A percentile compares a stretch with the other conserved stretches of the same genome.
Evolutionary conservation across 345 rosid genomes (phyloP).

Genomic region (Clarkia xantiana): DNA sequence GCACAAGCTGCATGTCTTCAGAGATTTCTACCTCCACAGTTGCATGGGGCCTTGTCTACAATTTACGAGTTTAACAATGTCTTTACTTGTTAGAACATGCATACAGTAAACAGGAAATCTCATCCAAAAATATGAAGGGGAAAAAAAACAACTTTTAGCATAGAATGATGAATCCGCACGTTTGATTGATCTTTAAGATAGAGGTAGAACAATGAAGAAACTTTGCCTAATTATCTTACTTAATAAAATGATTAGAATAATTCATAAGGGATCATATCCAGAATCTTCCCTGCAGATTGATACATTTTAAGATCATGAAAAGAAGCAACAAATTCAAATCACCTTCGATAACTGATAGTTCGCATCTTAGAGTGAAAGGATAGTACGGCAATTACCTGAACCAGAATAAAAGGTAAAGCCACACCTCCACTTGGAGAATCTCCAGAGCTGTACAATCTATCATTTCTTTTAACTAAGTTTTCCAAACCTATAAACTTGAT

Average conservation of each 20-base stretch:
- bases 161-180: too few relatives aligned
- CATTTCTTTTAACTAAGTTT: constrained; percentile 71
- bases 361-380: background rate
- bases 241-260: too few relatives aligned
- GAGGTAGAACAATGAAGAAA: too few relatives aligned
- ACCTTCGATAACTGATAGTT: background rate
- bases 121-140: background rate
- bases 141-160: too few relatives aligned
- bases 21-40: constrained; percentile 99
- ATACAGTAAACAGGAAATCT: background rate
- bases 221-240: too few relatives aligned
- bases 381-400: constrained; percentile 51
- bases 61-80: constrained; percentile 11
- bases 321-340: too few relatives aligned
- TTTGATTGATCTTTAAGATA: too few relatives aligned
- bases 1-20: constrained; percentile 99
- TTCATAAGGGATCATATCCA: too few relatives aligned
- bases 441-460: constrained; percentile 66
- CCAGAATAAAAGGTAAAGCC: constrained; percentile 93
- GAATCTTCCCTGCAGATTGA: too few relatives aligned
- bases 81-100: constrained; percentile 3
- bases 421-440: constrained; percentile 79
- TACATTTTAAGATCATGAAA: too few relatives aligned
- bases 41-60: constrained; percentile 94
- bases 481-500: constrained; percentile 73